Evolutionary conservation across 495 filamentous ascomycete species (phyloP).

Genomic region (Neurospora sp.): DNA sequence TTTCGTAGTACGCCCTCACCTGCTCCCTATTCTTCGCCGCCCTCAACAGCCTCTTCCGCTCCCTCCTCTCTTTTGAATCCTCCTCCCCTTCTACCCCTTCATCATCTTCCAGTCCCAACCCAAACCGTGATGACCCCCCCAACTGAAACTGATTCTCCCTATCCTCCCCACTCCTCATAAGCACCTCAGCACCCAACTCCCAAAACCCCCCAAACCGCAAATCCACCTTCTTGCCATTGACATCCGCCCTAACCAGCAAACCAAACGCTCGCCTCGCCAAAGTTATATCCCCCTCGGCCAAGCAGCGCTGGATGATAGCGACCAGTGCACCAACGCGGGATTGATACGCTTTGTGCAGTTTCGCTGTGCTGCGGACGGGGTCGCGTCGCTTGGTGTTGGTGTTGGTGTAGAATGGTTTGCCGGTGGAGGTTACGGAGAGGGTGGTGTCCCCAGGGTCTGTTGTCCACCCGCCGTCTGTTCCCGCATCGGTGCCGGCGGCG

Average conservation of each 20-base stretch:
- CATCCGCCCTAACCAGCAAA: conserved; percentile 19
- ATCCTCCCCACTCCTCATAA: conserved; percentile 29
- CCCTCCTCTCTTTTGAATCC: background rate
- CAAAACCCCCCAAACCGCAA: conserved; percentile 27
- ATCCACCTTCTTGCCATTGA: conserved; percentile 24
- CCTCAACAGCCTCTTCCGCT: background rate
- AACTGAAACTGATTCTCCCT: background rate
- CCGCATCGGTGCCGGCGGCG: conserved; percentile 2
- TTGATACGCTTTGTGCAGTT: conserved; percentile 1
- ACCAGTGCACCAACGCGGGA: conserved; percentile 22
- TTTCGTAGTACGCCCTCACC: conserved; percentile 23
- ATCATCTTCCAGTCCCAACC: no score
- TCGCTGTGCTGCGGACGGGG: conserved; percentile 1
- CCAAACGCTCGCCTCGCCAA: conserved; percentile 31
- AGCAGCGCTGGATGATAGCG: conserved; percentile 24
- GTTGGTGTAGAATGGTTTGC: background rate
- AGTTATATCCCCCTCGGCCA: conserved; percentile 27
- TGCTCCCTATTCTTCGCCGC: conserved; percentile 15
- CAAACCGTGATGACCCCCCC: background rate
- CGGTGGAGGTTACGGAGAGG: background rate
- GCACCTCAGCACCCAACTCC: conserved; percentile 33
- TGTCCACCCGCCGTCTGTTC: background rate
- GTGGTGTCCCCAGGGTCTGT: background rate
- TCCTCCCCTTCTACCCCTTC: conserved; percentile 6
- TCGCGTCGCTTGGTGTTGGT: background rate